These are phyloP conservation scores for Tricholomella constricta DNA, from an alignment of 768 basidiomycete species.

Conservation along the genomic window DNA sequence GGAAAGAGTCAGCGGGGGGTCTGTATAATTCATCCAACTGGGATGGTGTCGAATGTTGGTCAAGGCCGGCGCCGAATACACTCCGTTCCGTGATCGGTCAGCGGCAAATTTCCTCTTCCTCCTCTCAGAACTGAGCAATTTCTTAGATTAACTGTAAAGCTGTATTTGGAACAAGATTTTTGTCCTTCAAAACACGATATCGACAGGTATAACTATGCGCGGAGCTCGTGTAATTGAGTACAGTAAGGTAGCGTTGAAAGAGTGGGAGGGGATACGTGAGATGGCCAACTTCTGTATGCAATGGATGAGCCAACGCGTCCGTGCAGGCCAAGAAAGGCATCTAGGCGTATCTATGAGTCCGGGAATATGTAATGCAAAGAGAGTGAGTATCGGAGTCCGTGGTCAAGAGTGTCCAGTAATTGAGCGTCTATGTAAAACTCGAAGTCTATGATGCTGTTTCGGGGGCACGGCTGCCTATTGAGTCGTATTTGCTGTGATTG, in stretches of 20 bases:
- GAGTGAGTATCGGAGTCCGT: background rate
- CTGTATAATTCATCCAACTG: background rate
- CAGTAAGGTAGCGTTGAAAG: background rate
- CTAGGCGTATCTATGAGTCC: background rate
- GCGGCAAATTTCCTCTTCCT: no score
- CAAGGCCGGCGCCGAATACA: no score
- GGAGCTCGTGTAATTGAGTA: background rate
- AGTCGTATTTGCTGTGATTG: slow-evolving; percentile 22
- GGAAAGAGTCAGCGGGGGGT: background rate
- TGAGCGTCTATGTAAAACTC: background rate
- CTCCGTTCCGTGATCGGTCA: no score
- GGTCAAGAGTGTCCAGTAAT: slow-evolving; percentile 1
- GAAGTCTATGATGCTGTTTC: slow-evolving; percentile 16
- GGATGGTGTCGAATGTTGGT: no score
- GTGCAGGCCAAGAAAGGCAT: background rate
- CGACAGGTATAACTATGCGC: background rate
- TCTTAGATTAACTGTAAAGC: no score
- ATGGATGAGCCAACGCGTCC: background rate
- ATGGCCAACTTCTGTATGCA: background rate
- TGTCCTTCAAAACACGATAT: background rate
- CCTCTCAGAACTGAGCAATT: no score
- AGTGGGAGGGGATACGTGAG: background rate
- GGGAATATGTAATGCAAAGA: background rate
- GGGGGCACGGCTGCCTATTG: slow-evolving; percentile 22
- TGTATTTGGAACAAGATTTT: no score